phyloP scores from a whole-genome alignment of 257 asterid genomes.

The Nemophila menziesii region DNA sequence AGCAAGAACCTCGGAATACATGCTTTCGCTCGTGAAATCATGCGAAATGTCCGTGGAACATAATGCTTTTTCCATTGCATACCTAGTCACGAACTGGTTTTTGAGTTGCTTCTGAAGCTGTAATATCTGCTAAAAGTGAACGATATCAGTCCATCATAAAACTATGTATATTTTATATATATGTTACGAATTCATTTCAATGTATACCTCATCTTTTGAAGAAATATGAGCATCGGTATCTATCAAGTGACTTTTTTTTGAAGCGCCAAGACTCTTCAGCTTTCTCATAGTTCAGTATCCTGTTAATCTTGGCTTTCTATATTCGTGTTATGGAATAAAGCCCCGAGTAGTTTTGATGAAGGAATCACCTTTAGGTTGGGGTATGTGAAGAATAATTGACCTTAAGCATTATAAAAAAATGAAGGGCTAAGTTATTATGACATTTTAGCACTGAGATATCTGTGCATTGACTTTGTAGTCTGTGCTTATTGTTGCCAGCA shows the following conservation, averaged over 20 bases:
- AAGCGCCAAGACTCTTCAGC: not conserved
- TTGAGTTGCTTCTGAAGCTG: constrained; percentile 4
- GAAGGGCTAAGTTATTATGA: not conserved
- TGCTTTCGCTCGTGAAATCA: not conserved
- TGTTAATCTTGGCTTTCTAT: not conserved
- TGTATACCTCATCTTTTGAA: not conserved
- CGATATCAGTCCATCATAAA: not conserved
- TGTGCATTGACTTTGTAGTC: not conserved
- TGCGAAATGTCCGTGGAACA: not conserved
- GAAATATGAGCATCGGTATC: constrained; percentile 1
- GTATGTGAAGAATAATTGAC: not conserved
- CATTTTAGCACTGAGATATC: not conserved
- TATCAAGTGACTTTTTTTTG: not conserved
- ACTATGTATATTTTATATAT: not conserved
- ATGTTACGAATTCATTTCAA: no score
- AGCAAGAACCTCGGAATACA: not conserved
- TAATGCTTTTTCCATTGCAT: constrained; percentile 4
- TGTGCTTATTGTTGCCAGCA: not conserved
- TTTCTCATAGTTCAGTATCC: not conserved
- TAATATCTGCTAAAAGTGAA: not conserved
- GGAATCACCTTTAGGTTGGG: not conserved
- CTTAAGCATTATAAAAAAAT: not conserved
- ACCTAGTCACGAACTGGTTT: not conserved
- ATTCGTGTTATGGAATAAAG: no score
- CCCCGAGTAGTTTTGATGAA: not conserved